Conservation (phyloP, 78 protist genomes). For the Carpediemonas membranifera region DNA sequence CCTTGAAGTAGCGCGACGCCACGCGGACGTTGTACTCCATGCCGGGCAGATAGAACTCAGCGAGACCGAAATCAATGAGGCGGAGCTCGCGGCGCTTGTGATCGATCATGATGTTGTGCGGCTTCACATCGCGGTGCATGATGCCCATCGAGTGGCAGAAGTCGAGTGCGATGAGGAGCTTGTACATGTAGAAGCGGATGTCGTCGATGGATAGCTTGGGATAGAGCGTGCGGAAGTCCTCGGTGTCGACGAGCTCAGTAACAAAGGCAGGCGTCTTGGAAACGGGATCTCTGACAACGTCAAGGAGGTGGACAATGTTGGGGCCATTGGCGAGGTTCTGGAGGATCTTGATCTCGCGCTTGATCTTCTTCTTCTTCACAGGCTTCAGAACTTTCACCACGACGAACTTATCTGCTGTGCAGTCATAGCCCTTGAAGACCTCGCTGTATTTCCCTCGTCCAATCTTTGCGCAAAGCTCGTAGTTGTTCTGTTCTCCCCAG, state of each 20-base stretch:
- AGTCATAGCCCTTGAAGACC: slow-evolving; percentile 88
- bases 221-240: slow-evolving; percentile 79
- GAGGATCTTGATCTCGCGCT: slow-evolving; percentile 90
- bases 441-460: slow-evolving; percentile 99
- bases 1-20: slow-evolving; percentile 96
- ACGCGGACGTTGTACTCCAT: slow-evolving; percentile 96
- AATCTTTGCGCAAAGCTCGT: slow-evolving; percentile 78
- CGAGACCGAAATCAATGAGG: slow-evolving; percentile 94
- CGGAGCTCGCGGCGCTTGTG: slow-evolving; percentile 37
- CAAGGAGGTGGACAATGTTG: slow-evolving; percentile 83
- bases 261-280: slow-evolving; percentile 80
- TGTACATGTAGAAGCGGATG: slow-evolving; percentile 83
- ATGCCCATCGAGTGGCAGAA: slow-evolving; percentile 84
- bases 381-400: slow-evolving; percentile 61
- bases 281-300: slow-evolving; percentile 86
- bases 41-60: slow-evolving; percentile 93
- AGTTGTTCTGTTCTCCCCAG: slow-evolving; percentile 68
- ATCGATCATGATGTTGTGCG: slow-evolving; percentile 96
- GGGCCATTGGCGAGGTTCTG: slow-evolving; percentile 86
- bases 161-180: slow-evolving; percentile 87
- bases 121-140: slow-evolving; percentile 82
- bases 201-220: slow-evolving; percentile 83
- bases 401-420: slow-evolving; percentile 24
- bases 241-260: slow-evolving; percentile 85
- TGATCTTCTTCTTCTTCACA: slow-evolving; percentile 74